Conservation (phyloP, 78 protist species). For the Monosiga brevicollis region DNA sequence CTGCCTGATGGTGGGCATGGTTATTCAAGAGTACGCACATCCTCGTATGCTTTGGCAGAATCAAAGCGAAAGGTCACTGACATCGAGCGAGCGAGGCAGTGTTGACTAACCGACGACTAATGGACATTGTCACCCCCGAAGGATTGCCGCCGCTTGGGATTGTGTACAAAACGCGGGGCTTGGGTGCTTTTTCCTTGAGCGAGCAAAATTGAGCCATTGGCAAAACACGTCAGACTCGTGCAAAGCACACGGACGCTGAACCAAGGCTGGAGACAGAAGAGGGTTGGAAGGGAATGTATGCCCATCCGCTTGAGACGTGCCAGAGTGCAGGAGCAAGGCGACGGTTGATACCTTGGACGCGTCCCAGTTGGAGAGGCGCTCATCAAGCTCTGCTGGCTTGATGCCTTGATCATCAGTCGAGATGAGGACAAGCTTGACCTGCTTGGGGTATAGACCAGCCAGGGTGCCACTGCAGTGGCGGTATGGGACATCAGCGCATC, state of each 20-base stretch:
- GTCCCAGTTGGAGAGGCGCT: neutral
- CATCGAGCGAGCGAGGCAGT: conserved; percentile 38
- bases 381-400: neutral
- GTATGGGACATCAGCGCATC: neutral
- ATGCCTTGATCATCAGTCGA: neutral
- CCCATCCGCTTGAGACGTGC: no score
- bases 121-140: no score
- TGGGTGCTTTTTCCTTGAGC: neutral
- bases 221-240: neutral
- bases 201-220: neutral
- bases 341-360: neutral
- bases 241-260: neutral
- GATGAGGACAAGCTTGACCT: neutral
- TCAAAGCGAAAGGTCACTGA: conserved; percentile 19
- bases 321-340: neutral
- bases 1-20: no score
- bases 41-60: no score
- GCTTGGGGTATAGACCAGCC: conserved; percentile 18
- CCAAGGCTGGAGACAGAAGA: neutral
- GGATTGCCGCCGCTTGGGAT: conserved; percentile 77
- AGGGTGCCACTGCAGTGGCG: conserved; percentile 34
- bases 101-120: no score
- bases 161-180: conserved; percentile 51
- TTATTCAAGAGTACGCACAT: no score
- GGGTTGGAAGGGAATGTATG: neutral